Evolutionary conservation across 2,329 filamentous ascomycete genomes (phyloP), one percentile per base, ranked within the genome.

Genomic region (Cladosporium austrohemisphaericum): DNA sequence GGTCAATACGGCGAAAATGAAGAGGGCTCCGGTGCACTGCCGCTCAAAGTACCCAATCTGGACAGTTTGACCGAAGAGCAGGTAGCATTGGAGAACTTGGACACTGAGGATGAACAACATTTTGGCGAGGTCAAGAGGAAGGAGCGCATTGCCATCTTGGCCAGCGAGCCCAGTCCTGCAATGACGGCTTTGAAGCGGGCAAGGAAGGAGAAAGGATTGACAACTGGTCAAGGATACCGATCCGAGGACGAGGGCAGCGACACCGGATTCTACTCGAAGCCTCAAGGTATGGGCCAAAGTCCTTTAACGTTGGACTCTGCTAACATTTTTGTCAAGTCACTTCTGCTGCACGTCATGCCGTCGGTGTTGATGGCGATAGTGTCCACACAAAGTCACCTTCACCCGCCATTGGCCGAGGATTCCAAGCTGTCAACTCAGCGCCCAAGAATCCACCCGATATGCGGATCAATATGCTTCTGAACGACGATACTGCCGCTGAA

Each of bases 111-210:
- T 49, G 86, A 91, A 68, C 70, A 81, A 50, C 77, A 79, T 2
- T 91, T 88, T 69, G 86, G 86, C 22, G 75, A 81, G 55, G 75
- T 79, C 57, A 91, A 90, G 71, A 81, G 86, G 68, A 83, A 81
- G 61, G 86, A 88, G 66, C 76, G 86, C 44, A 84, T 83, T 57
- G 60, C 71, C 59, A 91, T 91, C 55, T 77, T 91, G 43, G 84
- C 85, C 54, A 84, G 83, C 60, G 87, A 91, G 60, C 84, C 86
- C 64, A 81, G 80, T 22, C 85, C 84, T 50, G 74, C 85, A 5
- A 81, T 76, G 57, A 75, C 73, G 6, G 74, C 73, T 5, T 70
- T 74, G 3, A 77, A 76, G 62, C 67, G 73, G 8, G 72, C 71
- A 1, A 67, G 70, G 50, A 76, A 66, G 49, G 63, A 75, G 58